A percentile compares a stretch with the other conserved stretches of the same genome.
These are phyloP conservation scores for Ascochyta viciae-villosae DNA, from an alignment of 2,329 filamentous ascomycete genomes.

Conservation along the genomic window DNA sequence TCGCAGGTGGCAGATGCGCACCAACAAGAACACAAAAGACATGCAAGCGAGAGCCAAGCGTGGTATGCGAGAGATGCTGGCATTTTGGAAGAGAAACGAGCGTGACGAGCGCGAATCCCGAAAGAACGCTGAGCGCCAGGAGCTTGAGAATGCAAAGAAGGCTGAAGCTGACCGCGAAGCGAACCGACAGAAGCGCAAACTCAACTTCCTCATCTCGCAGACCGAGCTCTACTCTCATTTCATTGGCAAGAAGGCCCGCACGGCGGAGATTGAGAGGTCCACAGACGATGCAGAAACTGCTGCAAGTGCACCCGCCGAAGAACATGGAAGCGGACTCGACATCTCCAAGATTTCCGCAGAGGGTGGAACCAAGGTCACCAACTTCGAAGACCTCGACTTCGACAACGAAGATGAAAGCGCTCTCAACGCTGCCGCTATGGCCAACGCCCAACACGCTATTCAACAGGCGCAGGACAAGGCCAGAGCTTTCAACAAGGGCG, in stretches of 20 bases:
- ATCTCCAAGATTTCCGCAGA: slow-evolving; percentile 57
- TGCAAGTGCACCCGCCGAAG: slow-evolving; percentile 48
- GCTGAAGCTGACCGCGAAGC: slow-evolving; percentile 97
- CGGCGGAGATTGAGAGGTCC: slow-evolving; percentile 88
- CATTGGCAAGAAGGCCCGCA: slow-evolving; percentile 99
- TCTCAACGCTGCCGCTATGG: slow-evolving; percentile 83
- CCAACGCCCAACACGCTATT: slow-evolving; percentile 95
- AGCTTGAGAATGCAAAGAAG: slow-evolving; percentile 94
- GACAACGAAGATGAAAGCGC: slow-evolving; percentile 90
- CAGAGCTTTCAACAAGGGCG: slow-evolving; percentile 82
- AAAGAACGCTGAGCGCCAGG: slow-evolving; percentile 92
- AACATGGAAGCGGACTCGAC: slow-evolving; percentile 55
- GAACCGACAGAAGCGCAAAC: slow-evolving; percentile 95
- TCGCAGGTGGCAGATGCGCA: slow-evolving; percentile 94
- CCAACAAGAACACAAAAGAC: slow-evolving; percentile 98
- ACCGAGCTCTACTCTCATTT: slow-evolving; percentile 99
- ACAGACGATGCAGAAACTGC: slow-evolving; percentile 74
- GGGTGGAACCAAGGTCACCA: slow-evolving; percentile 76
- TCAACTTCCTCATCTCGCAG: slow-evolving; percentile 99
- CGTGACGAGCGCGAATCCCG: slow-evolving; percentile 94
- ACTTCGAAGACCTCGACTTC: slow-evolving; percentile 94
- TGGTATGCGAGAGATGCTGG: slow-evolving; percentile 99
- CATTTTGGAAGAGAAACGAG: slow-evolving; percentile 99
- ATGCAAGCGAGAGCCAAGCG: slow-evolving; percentile 95
- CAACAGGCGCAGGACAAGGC: slow-evolving; percentile 94